These are phyloP conservation scores for Gamarada debralockiae DNA, from an alignment of 495 filamentous ascomycete genomes.

Conservation along the genomic window DNA sequence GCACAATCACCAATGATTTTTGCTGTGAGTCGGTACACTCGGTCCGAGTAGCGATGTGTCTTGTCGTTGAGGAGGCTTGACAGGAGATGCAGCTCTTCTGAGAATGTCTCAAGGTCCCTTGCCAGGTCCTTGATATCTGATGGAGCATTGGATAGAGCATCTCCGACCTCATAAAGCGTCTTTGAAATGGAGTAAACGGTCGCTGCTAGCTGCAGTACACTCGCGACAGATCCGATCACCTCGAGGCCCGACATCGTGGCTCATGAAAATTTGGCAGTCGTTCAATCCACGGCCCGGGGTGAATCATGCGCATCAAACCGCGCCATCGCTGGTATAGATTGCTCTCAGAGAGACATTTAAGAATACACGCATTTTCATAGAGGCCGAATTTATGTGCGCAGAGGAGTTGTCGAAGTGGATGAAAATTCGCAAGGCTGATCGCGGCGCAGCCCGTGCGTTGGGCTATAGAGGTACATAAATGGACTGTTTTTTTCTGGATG, in stretches of 20 bases:
- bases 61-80: slow-evolving; percentile 2
- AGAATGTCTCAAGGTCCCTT: slow-evolving; percentile 8
- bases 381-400: no score
- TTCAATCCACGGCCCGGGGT: no score
- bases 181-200: slow-evolving; percentile 5
- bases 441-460: no score
- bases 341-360: no score
- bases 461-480: no score
- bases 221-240: not conserved
- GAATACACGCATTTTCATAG: no score
- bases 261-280: no score
- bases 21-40: not conserved
- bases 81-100: slow-evolving; percentile 2
- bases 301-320: no score
- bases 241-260: slow-evolving; percentile 2
- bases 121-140: slow-evolving; percentile 7
- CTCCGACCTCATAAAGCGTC: not conserved
- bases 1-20: slow-evolving; percentile 11
- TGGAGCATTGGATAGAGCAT: not conserved
- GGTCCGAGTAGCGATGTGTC: not conserved
- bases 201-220: not conserved
- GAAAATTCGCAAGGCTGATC: no score
- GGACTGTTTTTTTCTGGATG: no score
- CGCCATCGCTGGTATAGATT: no score
- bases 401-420: no score